Evolutionary conservation across 2,329 filamentous ascomycete genomes (phyloP), one percentile per base, ranked within the genome.

Genomic region (Neurospora sp.): DNA sequence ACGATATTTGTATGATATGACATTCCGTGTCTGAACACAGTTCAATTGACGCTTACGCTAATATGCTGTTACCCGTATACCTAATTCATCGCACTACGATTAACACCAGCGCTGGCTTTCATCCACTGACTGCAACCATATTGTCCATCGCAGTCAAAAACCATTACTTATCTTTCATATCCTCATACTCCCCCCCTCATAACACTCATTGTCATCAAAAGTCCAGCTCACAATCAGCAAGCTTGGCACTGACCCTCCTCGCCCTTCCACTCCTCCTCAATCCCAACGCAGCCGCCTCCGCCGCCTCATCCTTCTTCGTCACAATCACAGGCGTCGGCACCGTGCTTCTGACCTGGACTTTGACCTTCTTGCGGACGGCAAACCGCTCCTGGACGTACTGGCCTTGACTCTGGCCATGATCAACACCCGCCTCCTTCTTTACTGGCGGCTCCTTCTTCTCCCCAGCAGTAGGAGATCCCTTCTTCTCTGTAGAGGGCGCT

Each of bases 201-300:
- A 12, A 0, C 23, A 28, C 3, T 57, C 23, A 17, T 15, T 8
- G 46, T 2, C 15, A 57, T 57, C 52, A 57, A 33, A 57, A 57
- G 23, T 57, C 52, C 23, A 57, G 2, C 52, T 57, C 52, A 33
- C 23, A 57, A 57, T 57, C 52, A 17, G 52, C 52, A 33, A 57
- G 23, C 62, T 71, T 74, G 10, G 73, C 71, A 46, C 74, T 75
- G 2, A 71, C 72, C 67, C 72, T 73, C 11, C 75, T 70, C 37
- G 52, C 73, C 2, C 75, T 70, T 2, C 74, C 74, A 67, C 74
- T 76, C 66, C 75, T 72, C 69, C 75, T 70, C 40, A 73, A 11
- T 36, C 69, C 52, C 15, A 33, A 38, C 5, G 52, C 37, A 28
- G 41, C 73, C 37, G 68, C 43, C 19, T 39, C 38, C 11, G 46